A percentile compares a stretch with the other conserved stretches of the same genome.
Conservation (phyloP, 2,329 filamentous ascomycete species). For the Xylaria sp. region DNA sequence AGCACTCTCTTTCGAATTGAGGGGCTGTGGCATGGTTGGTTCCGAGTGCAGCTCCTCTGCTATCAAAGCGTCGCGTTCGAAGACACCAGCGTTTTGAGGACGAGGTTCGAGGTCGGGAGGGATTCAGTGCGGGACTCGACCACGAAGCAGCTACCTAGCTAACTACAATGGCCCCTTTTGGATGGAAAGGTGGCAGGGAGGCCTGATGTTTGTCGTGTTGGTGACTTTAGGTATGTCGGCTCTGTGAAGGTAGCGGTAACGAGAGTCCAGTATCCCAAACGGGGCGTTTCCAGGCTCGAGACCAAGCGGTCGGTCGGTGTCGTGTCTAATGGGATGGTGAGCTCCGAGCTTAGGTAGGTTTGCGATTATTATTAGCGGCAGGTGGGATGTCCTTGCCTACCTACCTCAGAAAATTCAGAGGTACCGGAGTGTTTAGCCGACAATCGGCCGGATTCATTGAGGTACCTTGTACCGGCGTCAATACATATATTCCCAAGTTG, state of each 20-base stretch:
- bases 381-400: conserved; percentile 18
- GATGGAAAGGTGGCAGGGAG: not conserved
- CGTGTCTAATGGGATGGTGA: not conserved
- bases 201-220: not conserved
- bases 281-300: not conserved
- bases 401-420: conserved; percentile 15
- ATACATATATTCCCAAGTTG: no score
- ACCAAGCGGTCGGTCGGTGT: not conserved
- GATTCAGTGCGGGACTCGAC: conserved; percentile 3
- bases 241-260: not conserved
- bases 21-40: conserved; percentile 66
- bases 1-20: conserved; percentile 85
- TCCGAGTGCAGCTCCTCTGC: conserved; percentile 17
- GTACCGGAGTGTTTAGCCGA: conserved; percentile 12
- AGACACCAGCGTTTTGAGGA: not conserved
- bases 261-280: not conserved
- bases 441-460: conserved; percentile 10
- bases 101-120: not conserved
- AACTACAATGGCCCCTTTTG: not conserved
- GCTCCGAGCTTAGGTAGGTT: conserved; percentile 10
- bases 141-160: conserved; percentile 10
- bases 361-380: conserved; percentile 16
- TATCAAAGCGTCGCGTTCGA: conserved; percentile 4
- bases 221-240: not conserved
- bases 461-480: no score